Evolutionary conservation across 2,329 filamentous ascomycete species (phyloP).

Genomic region (Aspergillus candidus): DNA sequence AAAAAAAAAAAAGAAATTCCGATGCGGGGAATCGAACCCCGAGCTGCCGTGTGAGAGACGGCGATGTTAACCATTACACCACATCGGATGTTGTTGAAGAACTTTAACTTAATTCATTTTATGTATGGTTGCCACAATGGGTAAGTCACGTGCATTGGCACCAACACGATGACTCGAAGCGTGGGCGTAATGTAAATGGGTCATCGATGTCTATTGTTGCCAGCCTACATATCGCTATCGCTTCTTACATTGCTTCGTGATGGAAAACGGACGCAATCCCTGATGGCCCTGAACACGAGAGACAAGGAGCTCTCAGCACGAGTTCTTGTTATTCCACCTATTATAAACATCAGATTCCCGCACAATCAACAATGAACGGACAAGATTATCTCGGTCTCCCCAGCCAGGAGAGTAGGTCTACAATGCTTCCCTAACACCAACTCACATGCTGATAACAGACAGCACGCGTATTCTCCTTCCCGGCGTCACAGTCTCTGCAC

Average conservation of each 20-base stretch:
- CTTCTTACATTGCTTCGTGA: background rate
- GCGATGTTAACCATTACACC: conserved; percentile 10
- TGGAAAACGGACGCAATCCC: too few relatives aligned
- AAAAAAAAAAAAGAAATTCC: conserved; percentile 9
- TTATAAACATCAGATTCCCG: too few relatives aligned
- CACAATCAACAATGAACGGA: conserved; percentile 17
- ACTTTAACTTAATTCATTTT: too few relatives aligned
- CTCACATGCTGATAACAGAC: background rate
- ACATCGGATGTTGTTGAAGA: conserved; percentile 2
- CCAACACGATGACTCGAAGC: too few relatives aligned
- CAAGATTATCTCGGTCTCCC: conserved; percentile 28
- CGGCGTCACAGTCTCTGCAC: conserved; percentile 33
- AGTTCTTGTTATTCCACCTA: background rate
- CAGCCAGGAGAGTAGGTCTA: conserved; percentile 25
- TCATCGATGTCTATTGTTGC: background rate
- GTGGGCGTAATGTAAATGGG: too few relatives aligned
- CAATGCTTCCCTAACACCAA: conserved; percentile 1
- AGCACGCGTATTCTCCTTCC: conserved; percentile 30
- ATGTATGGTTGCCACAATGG: too few relatives aligned
- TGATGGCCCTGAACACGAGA: too few relatives aligned
- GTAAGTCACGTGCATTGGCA: too few relatives aligned
- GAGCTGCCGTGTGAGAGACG: conserved; percentile 12
- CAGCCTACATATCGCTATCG: background rate
- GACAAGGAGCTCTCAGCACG: too few relatives aligned
- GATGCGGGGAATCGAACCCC: conserved; percentile 23